These are phyloP conservation scores for Penium margaritaceum DNA, from an alignment of 139 green algal species.

Conservation along the genomic window DNA sequence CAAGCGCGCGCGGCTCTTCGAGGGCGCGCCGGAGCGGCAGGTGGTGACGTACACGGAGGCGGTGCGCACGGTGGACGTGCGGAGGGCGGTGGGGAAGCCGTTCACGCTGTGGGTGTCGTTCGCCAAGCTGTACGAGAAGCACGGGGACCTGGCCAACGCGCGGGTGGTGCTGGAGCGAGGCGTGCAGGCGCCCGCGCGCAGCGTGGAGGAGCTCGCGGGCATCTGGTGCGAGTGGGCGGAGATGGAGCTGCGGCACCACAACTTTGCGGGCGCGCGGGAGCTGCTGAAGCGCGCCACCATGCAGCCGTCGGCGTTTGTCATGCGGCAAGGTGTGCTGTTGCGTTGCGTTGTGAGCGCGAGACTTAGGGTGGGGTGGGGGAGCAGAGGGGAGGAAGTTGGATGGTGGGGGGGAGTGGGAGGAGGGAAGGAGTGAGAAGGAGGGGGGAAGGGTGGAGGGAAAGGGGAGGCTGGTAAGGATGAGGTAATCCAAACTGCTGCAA, in stretches of 20 bases:
- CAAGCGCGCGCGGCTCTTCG: constrained; percentile 87
- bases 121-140: constrained; percentile 92
- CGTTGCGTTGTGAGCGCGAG: no score
- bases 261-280: constrained; percentile 74
- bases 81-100: constrained; percentile 48
- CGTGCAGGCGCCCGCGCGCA: constrained; percentile 66
- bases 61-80: constrained; percentile 78
- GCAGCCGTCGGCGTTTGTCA: constrained; percentile 36
- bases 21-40: constrained; percentile 72
- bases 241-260: constrained; percentile 91
- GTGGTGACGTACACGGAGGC: constrained; percentile 82
- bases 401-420: no score
- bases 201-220: constrained; percentile 85
- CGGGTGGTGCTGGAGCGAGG: constrained; percentile 88
- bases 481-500: no score
- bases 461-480: no score
- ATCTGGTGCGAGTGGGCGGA: constrained; percentile 92
- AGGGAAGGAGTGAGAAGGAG: no score
- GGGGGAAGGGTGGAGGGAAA: no score
- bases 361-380: no score
- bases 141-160: constrained; percentile 81
- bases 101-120: constrained; percentile 79
- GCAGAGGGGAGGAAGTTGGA: no score
- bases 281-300: constrained; percentile 67
- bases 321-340: constrained; percentile 19